A percentile compares a stretch with the other conserved stretches of the same genome.
Evolutionary conservation across 139 green algal genomes (phyloP).

Genomic region (Haematococcus lacustris): DNA sequence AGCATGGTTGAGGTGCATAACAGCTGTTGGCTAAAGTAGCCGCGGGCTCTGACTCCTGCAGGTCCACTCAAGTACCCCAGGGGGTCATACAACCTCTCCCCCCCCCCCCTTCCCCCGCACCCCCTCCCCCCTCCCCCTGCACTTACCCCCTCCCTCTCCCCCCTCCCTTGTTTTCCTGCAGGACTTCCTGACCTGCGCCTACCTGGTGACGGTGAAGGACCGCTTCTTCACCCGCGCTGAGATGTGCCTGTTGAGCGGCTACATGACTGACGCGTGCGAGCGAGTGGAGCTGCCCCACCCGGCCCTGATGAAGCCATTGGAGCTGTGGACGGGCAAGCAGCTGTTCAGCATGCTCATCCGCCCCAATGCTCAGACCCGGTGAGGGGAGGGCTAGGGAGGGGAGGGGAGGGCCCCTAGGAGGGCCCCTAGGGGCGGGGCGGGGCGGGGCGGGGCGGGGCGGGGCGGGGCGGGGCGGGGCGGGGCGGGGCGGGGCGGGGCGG

Average conservation of each 20-base stretch:
- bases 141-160: neutral
- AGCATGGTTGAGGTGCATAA: too few species aligned
- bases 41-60: too few species aligned
- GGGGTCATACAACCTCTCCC: too few species aligned
- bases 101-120: too few species aligned
- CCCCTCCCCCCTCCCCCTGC: too few species aligned
- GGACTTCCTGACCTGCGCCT: constrained; percentile 95
- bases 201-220: constrained; percentile 77
- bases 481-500: too few species aligned
- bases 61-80: too few species aligned
- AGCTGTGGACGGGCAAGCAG: constrained; percentile 99
- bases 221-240: constrained; percentile 45
- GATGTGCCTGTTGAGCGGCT: constrained; percentile 59
- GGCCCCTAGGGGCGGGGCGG: too few species aligned
- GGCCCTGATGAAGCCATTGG: constrained; percentile 35
- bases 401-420: neutral
- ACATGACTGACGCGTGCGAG: constrained; percentile 11
- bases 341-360: too few species aligned
- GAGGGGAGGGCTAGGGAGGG: constrained; percentile 62
- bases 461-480: neutral
- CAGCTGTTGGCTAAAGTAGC: too few species aligned
- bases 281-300: constrained; percentile 50
- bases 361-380: too few species aligned
- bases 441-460: constrained; percentile 24
- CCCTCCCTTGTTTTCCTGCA: constrained; percentile 23